Base-by-base conservation (phyloP, 257 asterid genomes). In the Haberlea rhodopensis region DNA sequence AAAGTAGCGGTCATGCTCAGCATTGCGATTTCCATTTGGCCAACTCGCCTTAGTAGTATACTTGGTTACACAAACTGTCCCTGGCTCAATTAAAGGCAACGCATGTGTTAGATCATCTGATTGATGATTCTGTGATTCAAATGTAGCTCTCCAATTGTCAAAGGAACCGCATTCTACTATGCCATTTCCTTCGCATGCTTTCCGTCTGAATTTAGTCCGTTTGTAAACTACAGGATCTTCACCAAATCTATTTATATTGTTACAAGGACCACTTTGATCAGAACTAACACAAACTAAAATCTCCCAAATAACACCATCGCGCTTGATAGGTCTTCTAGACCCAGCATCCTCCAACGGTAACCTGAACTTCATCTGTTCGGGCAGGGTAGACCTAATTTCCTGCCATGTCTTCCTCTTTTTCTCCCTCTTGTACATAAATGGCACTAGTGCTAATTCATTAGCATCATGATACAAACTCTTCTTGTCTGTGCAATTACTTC, bases 391-490 rank as follows among this genome's bases (percentile, higher is more conserved):
- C 26, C 29, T 46, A 40, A 67, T 52, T 48, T 55, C 64, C 58
- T 28, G 63, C 80, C 82, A 78, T 56, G 68, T 31, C 58, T 71
- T 78, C 65, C 77, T 80, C 61, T 57, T 53, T 32, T 59, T 76
- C 63, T 71, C 84, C 67, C 85, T 56, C 72, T 49, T 71, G 66
- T 85, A 87, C 48, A 81, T 73, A 65, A 43, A 60, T 19, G 76
- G 24, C 32, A 52, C 76, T 5, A n/a, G 8, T 55, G 43, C 56
- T 60, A 57, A 65, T 60, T 68, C 66, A 53, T 62, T 37, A n/a
- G 51, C 66, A 69, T 27, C 74, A 62, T 29, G 10, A 19, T 5
- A 20, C 15, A 75, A 54, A 32, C 60, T 66, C 65, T 70, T 54
- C 60, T 40, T 73, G 40, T 23, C 58, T 75, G 62, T 57, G 53